phyloP scores from a whole-genome alignment of 139 green algal genomes.

The Astrephomene gubernaculifera region DNA sequence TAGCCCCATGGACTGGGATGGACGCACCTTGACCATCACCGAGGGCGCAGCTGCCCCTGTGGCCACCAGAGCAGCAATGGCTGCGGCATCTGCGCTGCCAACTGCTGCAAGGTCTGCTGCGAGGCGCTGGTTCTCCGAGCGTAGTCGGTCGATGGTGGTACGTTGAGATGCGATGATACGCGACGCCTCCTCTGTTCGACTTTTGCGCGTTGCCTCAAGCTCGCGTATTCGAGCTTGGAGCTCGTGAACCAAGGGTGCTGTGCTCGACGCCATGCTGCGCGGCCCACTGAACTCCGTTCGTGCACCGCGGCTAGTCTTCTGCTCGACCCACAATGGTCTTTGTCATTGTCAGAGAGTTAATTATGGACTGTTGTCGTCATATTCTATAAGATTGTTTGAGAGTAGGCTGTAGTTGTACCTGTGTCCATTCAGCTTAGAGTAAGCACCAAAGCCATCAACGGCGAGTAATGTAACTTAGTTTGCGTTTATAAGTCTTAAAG shows the following conservation, averaged over 20 bases:
- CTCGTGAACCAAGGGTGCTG: neutral
- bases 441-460: too few relatives aligned
- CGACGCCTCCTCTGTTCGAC: conserved; percentile 10
- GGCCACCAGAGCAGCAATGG: neutral
- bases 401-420: too few relatives aligned
- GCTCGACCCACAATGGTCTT: too few relatives aligned
- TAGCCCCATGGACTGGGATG: neutral
- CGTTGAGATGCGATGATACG: conserved; percentile 40
- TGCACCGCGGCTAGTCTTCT: too few relatives aligned
- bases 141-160: conserved; percentile 33
- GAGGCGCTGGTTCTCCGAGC: conserved; percentile 17
- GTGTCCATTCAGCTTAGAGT: too few relatives aligned
- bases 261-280: neutral
- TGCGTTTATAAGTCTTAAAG: too few relatives aligned
- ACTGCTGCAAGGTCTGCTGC: neutral
- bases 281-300: too few relatives aligned
- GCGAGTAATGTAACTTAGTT: too few relatives aligned
- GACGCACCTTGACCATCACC: conserved; percentile 13
- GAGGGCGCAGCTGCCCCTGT: neutral
- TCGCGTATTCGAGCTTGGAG: conserved; percentile 30
- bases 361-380: too few relatives aligned
- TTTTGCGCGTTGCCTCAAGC: neutral
- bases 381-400: too few relatives aligned
- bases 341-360: too few relatives aligned
- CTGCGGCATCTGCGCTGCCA: conserved; percentile 9